These are phyloP conservation scores for Pecoramyces ruminantium DNA, from an alignment of 192 early-diverging fungal genomes.

Conservation along the genomic window DNA sequence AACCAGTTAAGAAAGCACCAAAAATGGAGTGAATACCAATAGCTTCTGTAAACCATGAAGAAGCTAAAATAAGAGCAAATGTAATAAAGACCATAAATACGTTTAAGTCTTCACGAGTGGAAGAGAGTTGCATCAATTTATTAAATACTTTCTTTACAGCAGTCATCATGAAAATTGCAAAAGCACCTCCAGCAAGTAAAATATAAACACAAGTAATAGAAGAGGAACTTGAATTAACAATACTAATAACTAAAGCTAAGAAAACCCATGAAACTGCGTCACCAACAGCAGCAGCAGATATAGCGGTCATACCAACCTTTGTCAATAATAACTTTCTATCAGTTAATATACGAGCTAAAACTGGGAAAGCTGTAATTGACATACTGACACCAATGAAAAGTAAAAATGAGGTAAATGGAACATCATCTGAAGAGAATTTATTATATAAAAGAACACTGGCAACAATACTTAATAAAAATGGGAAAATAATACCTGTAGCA, in stretches of 20 bases:
- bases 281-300: conserved; percentile 72
- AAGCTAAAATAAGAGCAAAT: conserved; percentile 49
- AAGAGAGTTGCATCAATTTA: conserved; percentile 1
- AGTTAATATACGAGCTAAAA: conserved; percentile 81
- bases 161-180: conserved; percentile 49
- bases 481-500: conserved; percentile 54
- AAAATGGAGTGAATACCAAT: conserved; percentile 90
- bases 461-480: conserved; percentile 61
- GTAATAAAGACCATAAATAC: conserved; percentile 35
- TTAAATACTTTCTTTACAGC: conserved; percentile 15
- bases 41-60: conserved; percentile 54
- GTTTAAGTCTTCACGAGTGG: conserved; percentile 3
- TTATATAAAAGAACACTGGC: conserved; percentile 55
- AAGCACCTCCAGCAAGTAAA: conserved; percentile 54
- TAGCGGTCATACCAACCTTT: conserved; percentile 61
- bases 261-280: conserved; percentile 75
- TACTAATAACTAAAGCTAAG: conserved; percentile 9
- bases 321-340: conserved; percentile 71
- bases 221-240: not conserved
- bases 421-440: conserved; percentile 17
- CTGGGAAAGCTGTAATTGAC: conserved; percentile 64
- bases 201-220: conserved; percentile 38
- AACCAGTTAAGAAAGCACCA: conserved; percentile 75
- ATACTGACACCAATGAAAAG: conserved; percentile 82
- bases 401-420: conserved; percentile 38